Percentiles rank a stretch among this genome's conserved stretches.
phyloP scores from a whole-genome alignment of 768 basidiomycete species.

The Tylopilus felleus region DNA sequence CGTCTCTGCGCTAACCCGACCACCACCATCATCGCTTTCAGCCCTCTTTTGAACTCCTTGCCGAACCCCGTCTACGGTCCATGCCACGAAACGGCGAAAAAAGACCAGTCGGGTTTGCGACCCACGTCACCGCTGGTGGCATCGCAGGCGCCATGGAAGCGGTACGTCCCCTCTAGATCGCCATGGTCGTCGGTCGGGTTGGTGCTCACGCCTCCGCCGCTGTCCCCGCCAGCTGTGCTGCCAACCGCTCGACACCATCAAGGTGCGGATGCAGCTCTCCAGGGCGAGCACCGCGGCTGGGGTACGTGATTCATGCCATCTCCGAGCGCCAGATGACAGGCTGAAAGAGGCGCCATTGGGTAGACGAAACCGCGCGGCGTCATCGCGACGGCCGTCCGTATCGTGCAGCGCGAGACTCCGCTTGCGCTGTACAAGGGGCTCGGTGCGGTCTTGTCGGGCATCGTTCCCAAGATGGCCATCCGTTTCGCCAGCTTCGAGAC shows the following conservation, averaged over 20 bases:
- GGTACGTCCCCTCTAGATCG: conserved; percentile 38
- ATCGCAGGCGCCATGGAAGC: conserved; percentile 94
- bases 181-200: neutral
- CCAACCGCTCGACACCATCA: conserved; percentile 97
- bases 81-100: conserved; percentile 61
- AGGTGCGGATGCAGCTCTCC: conserved; percentile 99
- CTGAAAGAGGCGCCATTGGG: conserved; percentile 1
- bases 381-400: conserved; percentile 84
- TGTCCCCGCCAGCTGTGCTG: conserved; percentile 55
- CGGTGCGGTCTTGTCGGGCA: conserved; percentile 93
- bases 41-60: neutral
- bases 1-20: neutral
- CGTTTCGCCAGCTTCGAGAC: conserved; percentile 97
- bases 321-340: no score
- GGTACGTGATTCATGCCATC: conserved; percentile 49
- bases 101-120: conserved; percentile 81
- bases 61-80: neutral
- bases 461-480: conserved; percentile 99
- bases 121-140: conserved; percentile 92
- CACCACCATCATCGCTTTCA: neutral
- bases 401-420: conserved; percentile 87
- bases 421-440: conserved; percentile 97
- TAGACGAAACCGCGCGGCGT: conserved; percentile 93
- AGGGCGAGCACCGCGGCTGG: conserved; percentile 74
- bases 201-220: conserved; percentile 2